phyloP scores from a whole-genome alignment of 2,329 filamentous ascomycete genomes.

The Epicoccum sorghinum region DNA sequence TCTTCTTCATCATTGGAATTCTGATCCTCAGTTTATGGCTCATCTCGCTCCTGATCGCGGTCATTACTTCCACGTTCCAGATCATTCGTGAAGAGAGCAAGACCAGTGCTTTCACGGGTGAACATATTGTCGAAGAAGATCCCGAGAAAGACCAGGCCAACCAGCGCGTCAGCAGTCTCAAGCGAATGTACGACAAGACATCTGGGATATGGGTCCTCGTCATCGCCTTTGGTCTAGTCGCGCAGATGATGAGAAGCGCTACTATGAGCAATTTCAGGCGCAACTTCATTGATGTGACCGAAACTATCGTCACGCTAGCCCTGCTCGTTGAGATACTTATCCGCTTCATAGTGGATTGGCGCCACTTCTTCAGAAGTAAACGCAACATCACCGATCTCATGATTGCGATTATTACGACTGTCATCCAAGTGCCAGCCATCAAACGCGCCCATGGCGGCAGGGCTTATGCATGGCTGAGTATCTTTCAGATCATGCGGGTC shows the following conservation, averaged over 20 bases:
- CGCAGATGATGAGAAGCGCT: conserved; percentile 78
- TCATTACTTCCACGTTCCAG: conserved; percentile 98
- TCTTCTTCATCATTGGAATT: conserved; percentile 76
- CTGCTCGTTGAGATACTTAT: conserved; percentile 83
- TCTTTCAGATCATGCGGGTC: conserved; percentile 90
- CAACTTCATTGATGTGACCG: conserved; percentile 71
- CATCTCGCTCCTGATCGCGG: conserved; percentile 90
- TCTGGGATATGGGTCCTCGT: conserved; percentile 78
- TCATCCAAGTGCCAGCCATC: conserved; percentile 86
- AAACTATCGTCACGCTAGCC: conserved; percentile 76
- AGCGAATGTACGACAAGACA: conserved; percentile 76
- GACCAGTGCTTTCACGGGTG: conserved; percentile 86
- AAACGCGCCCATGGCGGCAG: conserved; percentile 65
- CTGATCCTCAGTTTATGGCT: conserved; percentile 96
- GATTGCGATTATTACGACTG: conserved; percentile 78
- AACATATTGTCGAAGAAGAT: conserved; percentile 59
- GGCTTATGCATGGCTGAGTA: conserved; percentile 83
- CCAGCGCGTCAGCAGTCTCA: conserved; percentile 60
- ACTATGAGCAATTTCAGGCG: conserved; percentile 69
- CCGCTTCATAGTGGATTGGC: conserved; percentile 79
- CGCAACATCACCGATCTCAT: conserved; percentile 81
- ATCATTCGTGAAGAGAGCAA: conserved; percentile 97
- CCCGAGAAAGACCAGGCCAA: conserved; percentile 42
- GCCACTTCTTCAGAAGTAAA: conserved; percentile 74
- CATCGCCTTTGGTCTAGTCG: conserved; percentile 80